Base-by-base conservation (phyloP, 2,329 filamentous ascomycete species). In the Ophiostoma triangulosporum region DNA sequence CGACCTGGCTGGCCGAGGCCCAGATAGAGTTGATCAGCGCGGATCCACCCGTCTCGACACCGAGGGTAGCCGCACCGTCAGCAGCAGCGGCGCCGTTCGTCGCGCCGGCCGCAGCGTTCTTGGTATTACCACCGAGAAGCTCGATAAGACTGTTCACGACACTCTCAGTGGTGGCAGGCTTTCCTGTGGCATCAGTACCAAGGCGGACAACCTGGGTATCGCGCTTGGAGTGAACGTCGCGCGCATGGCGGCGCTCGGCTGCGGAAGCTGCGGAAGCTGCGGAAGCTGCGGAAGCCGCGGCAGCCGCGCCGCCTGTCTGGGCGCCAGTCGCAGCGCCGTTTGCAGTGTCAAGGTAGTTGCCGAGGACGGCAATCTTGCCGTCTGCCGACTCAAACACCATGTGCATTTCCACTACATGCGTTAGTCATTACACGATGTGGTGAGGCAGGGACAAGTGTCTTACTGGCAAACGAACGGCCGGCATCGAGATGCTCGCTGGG, bases 381-480 rank as follows among this genome's bases (percentile, higher is more conserved):
- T 61, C 62, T 12, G 68, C 66, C 14, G 68, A 68, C 61, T 74
- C 68, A 62, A 77, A 79, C 38, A 82, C 78, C 70, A 81, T 77
- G 66, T 83, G 79, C 65, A 73, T 71, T 64, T 77, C 75, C 69
- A 77, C 49, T 72, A 26, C 32, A 9, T 4, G 9, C 1, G 70
- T 69, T 60, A 75, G 64, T 60, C 63, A 14, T n/a, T n/a, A n/a
- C n/a, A n/a, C n/a, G n/a, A n/a, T n/a, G n/a, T n/a, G n/a, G n/a
- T n/a, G n/a, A n/a, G n/a, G n/a, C n/a, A n/a, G n/a, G n/a, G n/a
- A n/a, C n/a, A n/a, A n/a, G n/a, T n/a, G n/a, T n/a, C n/a, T n/a
- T 43, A 51, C 49, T 54, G n/a, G 52, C 52, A 32, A 50, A 49
- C 6, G 35, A 75, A 17, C 65, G 68, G 26, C 68, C 67, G 57